Conservation (phyloP, 345 rosid genomes). For the Syzygium aromaticum region DNA sequence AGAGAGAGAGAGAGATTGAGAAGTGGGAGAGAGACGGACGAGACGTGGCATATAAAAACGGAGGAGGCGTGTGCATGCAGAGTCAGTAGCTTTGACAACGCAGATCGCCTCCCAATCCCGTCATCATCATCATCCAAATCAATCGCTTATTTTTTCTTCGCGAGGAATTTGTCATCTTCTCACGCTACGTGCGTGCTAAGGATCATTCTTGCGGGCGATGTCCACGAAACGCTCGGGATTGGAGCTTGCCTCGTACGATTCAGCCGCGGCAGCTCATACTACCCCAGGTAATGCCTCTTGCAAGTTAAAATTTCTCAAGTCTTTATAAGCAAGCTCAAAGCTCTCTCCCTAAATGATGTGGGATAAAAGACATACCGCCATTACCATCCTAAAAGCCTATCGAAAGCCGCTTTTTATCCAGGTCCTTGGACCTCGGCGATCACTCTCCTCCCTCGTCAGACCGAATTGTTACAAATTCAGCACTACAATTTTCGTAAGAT, state of each 20-base stretch:
- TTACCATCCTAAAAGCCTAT: no score
- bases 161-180: neutral
- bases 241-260: neutral
- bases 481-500: neutral
- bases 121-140: neutral
- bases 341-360: no score
- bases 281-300: no score
- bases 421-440: no score
- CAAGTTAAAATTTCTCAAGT: no score
- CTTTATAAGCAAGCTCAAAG: no score
- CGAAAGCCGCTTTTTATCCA: no score
- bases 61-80: conserved; percentile 7
- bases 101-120: neutral
- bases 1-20: neutral
- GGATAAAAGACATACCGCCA: no score
- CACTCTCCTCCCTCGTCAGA: no score
- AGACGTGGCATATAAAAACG: conserved; percentile 9
- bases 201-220: neutral
- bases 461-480: neutral
- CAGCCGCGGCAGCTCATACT: no score
- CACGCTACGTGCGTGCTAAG: neutral
- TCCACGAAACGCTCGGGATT: neutral
- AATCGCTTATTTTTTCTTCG: neutral
- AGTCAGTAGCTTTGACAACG: neutral
- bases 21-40: neutral